Evolutionary conservation across 345 rosid species (phyloP).

Genomic region (Gossypium thurberi): DNA sequence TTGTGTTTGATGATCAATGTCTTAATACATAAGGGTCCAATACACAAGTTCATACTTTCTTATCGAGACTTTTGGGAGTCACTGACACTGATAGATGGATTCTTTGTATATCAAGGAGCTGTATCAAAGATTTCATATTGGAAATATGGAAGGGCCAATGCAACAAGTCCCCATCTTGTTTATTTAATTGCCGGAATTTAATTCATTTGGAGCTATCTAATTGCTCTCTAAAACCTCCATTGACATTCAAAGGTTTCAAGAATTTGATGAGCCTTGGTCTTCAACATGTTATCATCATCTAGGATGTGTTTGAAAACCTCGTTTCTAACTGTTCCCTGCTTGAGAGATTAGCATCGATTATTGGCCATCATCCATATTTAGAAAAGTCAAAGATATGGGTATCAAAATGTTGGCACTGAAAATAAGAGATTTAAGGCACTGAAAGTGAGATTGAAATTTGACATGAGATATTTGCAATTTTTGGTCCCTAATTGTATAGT

Average conservation of each 20-base stretch:
- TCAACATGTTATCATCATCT: constrained; percentile 53
- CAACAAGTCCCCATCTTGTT: constrained; percentile 51
- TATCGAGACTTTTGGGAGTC: constrained; percentile 53
- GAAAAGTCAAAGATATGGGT: no score
- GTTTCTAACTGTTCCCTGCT: constrained; percentile 47
- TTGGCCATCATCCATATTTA: no score
- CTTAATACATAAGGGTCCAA: constrained; percentile 45
- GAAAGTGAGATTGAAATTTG: no score
- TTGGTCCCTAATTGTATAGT: no score
- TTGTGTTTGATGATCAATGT: constrained; percentile 52
- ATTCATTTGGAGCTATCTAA: constrained; percentile 59
- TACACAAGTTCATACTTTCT: constrained; percentile 58
- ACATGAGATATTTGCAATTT: no score
- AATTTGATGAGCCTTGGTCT: constrained; percentile 65
- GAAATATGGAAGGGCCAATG: constrained; percentile 69
- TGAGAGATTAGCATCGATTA: constrained; percentile 37
- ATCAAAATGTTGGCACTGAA: no score
- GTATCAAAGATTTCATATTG: constrained; percentile 50
- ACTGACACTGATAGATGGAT: constrained; percentile 63
- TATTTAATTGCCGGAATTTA: constrained; percentile 42
- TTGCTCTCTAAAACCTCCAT: constrained; percentile 55
- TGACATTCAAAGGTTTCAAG: constrained; percentile 44
- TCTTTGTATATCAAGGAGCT: constrained; percentile 48
- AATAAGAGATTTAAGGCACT: no score
- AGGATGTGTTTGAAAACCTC: constrained; percentile 46